Percentiles rank a stretch among this genome's conserved stretches.
These are phyloP conservation scores for Pseudogymnoascus sp. DNA, from an alignment of 2,329 filamentous ascomycete genomes.

Conservation along the genomic window DNA sequence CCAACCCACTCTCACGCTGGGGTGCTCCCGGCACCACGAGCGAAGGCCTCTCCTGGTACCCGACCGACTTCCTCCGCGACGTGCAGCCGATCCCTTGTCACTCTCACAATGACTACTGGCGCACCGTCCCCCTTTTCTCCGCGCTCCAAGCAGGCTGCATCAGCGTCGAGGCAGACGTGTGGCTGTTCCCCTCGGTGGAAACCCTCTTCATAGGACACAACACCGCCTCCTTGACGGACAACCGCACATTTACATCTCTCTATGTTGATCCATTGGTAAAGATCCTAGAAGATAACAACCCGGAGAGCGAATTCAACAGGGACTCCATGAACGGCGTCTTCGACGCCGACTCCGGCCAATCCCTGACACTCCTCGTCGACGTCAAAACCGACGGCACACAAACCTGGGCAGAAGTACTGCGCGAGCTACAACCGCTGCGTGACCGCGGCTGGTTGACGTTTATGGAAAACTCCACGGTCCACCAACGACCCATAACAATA, in stretches of 20 bases:
- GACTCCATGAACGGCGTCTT: constrained; percentile 48
- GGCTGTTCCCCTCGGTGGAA: constrained; percentile 41
- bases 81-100: constrained; percentile 51
- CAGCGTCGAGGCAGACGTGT: constrained; percentile 63
- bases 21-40: constrained; percentile 31
- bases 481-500: constrained; percentile 54
- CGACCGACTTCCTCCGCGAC: constrained; percentile 44
- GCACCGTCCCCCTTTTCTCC: constrained; percentile 52
- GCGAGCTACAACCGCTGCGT: constrained; percentile 51
- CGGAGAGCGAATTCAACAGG: constrained; percentile 38
- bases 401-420: constrained; percentile 45
- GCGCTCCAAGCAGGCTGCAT: constrained; percentile 53
- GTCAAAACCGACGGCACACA: constrained; percentile 51
- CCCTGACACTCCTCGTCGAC: constrained; percentile 58
- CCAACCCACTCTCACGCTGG: constrained; percentile 31
- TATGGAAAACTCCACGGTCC: constrained; percentile 42
- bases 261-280: constrained; percentile 58
- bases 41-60: constrained; percentile 37
- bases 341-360: constrained; percentile 42
- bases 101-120: constrained; percentile 67
- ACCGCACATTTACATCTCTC: constrained; percentile 51
- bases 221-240: constrained; percentile 41
- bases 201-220: constrained; percentile 59
- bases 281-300: constrained; percentile 48
- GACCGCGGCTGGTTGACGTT: constrained; percentile 48